Percentiles rank a stretch among this genome's conserved stretches.
These are phyloP conservation scores for Aureobasidium sp. DNA, from an alignment of 2,329 filamentous ascomycete species.

Conservation along the genomic window DNA sequence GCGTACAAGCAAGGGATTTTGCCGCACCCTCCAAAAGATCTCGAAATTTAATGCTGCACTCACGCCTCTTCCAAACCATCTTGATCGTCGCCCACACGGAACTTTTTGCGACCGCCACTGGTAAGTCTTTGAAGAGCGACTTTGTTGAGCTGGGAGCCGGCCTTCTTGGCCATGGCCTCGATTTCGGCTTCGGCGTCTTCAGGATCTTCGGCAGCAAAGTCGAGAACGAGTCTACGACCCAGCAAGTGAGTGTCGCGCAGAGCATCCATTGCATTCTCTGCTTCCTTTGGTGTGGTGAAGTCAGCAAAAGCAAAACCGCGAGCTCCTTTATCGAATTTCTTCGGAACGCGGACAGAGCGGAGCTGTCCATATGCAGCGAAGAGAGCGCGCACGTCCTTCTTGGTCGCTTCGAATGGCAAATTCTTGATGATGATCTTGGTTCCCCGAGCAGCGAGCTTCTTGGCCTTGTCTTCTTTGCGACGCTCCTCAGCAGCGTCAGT, in stretches of 20 bases:
- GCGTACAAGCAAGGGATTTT: slow-evolving; percentile 14
- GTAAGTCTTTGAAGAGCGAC: slow-evolving; percentile 85
- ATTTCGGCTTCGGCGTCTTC: slow-evolving; percentile 94
- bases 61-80: slow-evolving; percentile 40
- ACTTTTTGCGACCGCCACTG: slow-evolving; percentile 75
- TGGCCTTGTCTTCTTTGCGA: slow-evolving; percentile 72
- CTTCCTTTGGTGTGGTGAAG: slow-evolving; percentile 86
- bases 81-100: slow-evolving; percentile 69
- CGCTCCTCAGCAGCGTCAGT: slow-evolving; percentile 82
- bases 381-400: slow-evolving; percentile 81
- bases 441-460: slow-evolving; percentile 66
- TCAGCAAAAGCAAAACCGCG: slow-evolving; percentile 96
- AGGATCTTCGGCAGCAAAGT: slow-evolving; percentile 83
- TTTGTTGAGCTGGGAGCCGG: slow-evolving; percentile 82
- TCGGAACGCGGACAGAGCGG: slow-evolving; percentile 84
- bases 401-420: slow-evolving; percentile 88
- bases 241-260: slow-evolving; percentile 89
- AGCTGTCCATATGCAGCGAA: slow-evolving; percentile 89
- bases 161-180: slow-evolving; percentile 93
- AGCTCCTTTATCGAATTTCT: slow-evolving; percentile 84
- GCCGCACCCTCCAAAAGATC: slow-evolving; percentile 12
- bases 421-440: slow-evolving; percentile 99
- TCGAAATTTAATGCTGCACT: slow-evolving; percentile 12
- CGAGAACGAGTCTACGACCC: slow-evolving; percentile 79
- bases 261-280: slow-evolving; percentile 82